Evolutionary conservation across 768 basidiomycete species (phyloP).

Genomic region (Pisolithus microcarpus): DNA sequence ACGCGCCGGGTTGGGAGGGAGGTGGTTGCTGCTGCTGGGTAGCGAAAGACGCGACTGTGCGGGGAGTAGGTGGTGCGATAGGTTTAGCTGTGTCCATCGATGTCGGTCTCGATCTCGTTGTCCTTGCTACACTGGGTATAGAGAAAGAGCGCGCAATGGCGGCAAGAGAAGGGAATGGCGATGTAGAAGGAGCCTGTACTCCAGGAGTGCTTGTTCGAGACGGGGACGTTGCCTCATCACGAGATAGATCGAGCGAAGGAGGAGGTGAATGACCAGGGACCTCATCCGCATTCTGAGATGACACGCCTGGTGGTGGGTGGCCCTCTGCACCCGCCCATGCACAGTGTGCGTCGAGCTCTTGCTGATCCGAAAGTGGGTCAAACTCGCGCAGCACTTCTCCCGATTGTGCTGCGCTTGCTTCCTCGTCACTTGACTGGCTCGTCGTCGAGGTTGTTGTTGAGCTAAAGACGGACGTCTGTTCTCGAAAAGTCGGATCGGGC

Average conservation of each 20-base stretch:
- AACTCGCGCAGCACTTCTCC: slow-evolving; percentile 53
- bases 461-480: slow-evolving; percentile 16
- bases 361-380: slow-evolving; percentile 54
- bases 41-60: slow-evolving; percentile 50
- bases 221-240: background rate
- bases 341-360: slow-evolving; percentile 52
- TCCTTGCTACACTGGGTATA: slow-evolving; percentile 38
- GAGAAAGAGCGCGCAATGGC: slow-evolving; percentile 61
- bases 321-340: slow-evolving; percentile 60
- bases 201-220: slow-evolving; percentile 20
- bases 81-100: slow-evolving; percentile 56
- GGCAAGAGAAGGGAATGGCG: slow-evolving; percentile 55
- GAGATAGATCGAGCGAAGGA: slow-evolving; percentile 4
- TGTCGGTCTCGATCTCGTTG: slow-evolving; percentile 40
- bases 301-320: slow-evolving; percentile 48
- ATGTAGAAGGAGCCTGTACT: slow-evolving; percentile 18
- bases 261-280: slow-evolving; percentile 6
- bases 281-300: slow-evolving; percentile 12
- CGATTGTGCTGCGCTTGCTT: slow-evolving; percentile 12
- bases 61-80: slow-evolving; percentile 55
- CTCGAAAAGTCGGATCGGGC: slow-evolving; percentile 39
- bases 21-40: slow-evolving; percentile 36
- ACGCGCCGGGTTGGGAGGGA: slow-evolving; percentile 1
- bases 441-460: slow-evolving; percentile 27
- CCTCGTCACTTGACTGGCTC: slow-evolving; percentile 3